Evolutionary conservation across 1,284 basidiomycete genomes (phyloP).

Genomic region (Sanguinoderma infundibulare): DNA sequence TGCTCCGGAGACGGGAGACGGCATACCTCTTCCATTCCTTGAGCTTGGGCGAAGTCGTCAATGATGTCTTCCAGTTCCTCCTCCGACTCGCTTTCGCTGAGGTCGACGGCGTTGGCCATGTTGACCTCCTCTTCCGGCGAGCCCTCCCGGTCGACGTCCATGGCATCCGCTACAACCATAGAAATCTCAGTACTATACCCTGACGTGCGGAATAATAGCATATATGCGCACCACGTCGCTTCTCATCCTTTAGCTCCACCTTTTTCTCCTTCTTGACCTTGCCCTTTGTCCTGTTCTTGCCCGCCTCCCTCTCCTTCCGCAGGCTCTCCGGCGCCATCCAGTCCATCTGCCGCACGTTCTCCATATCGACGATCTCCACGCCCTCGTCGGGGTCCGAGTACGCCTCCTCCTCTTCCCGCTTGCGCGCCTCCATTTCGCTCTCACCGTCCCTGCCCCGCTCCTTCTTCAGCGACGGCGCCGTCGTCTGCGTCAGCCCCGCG

Average conservation of each 20-base stretch:
- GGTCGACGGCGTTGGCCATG: slow-evolving; percentile 74
- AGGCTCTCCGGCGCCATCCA: slow-evolving; percentile 89
- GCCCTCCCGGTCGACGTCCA: slow-evolving; percentile 35
- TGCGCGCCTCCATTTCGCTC: slow-evolving; percentile 33
- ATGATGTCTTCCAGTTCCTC: slow-evolving; percentile 86
- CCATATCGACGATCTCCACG: slow-evolving; percentile 89
- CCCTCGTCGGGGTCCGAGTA: slow-evolving; percentile 92
- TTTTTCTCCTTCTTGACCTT: slow-evolving; percentile 54
- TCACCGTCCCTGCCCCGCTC: slow-evolving; percentile 41
- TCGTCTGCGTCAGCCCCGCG: slow-evolving; percentile 48
- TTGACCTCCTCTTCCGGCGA: slow-evolving; percentile 49
- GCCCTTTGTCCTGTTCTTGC: slow-evolving; percentile 46
- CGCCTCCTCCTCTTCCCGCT: slow-evolving; percentile 60
- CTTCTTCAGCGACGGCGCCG: slow-evolving; percentile 48
- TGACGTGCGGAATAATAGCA: background rate
- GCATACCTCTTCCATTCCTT: slow-evolving; percentile 46
- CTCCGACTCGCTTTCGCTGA: slow-evolving; percentile 86
- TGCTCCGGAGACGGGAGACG: background rate
- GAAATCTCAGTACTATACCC: background rate
- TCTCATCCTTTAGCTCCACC: slow-evolving; percentile 25
- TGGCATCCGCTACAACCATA: slow-evolving; percentile 26
- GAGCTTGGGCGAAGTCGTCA: slow-evolving; percentile 71
- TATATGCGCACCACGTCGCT: slow-evolving; percentile 42
- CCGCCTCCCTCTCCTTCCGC: slow-evolving; percentile 54
- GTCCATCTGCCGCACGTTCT: slow-evolving; percentile 79